Evolutionary conservation across 441 rosid genomes (phyloP), one percentile per base, ranked within the genome.

Genomic region (Pelargonium cotyledonis): DNA sequence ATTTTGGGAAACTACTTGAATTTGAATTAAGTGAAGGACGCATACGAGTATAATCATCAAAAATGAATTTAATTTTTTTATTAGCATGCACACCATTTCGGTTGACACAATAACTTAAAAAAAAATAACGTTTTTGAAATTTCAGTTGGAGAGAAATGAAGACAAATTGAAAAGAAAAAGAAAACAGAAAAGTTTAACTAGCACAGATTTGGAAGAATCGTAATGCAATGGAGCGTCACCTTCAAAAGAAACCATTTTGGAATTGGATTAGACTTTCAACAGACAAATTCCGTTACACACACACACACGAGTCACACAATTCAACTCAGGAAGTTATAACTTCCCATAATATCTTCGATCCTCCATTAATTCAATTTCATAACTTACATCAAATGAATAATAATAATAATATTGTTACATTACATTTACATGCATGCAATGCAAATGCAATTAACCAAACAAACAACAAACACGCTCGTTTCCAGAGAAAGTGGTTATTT

Each of bases 401-500:
- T n/a, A 23, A 23, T 23, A 23, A 23, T 23, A 23, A 23, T 23
- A 23, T 23, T 23, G 26, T 23, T 23, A 23, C 26, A 23, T 23
- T 23, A 23, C 26, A 23, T 46, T 14, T 3, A 47, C 10, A 47
- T 47, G n/a, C 53, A 47, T 47, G 53, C 53, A 47, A 10, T 47
- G 53, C 53, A 0, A 26, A 53, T 8, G 7, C 26, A 6, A 62
- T 40, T 19, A 19, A 31, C 3, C 46, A 70, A 14, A 75, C 68
- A 73, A 65, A 73, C 71, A 70, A 71, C 75, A 67, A 68, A 76
- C 79, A 72, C 77, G 72, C 68, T 72, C 70, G 31, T 70, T 77
- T 77, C 81, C 47, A 70, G 65, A 75, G 14, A 67, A 68, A 75
- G 49, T 81, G 75, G 80, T 75, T 80, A 66, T 38, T 69, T 72